These are phyloP conservation scores for Eucalyptus erythrocorys DNA, from an alignment of 345 rosid genomes.

Conservation along the genomic window DNA sequence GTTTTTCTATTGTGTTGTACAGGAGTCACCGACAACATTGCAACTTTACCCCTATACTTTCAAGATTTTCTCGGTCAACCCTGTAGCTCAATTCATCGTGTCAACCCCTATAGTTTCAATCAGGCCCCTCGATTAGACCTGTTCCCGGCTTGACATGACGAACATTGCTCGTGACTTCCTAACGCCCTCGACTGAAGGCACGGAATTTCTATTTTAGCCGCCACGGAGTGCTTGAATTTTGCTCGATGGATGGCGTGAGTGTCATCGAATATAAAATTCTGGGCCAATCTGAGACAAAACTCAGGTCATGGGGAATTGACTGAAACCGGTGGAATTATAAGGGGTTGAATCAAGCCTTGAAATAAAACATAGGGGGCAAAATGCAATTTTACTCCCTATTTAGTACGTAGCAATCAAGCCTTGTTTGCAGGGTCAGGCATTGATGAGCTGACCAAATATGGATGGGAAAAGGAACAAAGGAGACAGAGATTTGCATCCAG, in stretches of 20 bases:
- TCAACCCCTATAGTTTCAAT: not conserved
- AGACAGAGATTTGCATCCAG: not conserved
- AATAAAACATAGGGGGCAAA: not conserved
- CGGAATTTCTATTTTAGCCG: not conserved
- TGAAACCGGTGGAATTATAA: not conserved
- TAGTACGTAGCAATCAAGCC: not conserved
- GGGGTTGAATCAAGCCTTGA: not conserved
- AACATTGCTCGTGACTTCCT: not conserved
- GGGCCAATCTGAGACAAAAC: not conserved
- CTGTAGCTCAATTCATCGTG: not conserved
- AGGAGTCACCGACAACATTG: not conserved
- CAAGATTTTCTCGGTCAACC: not conserved
- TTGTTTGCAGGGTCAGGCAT: not conserved
- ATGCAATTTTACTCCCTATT: not conserved
- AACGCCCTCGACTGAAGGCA: fast-evolving
- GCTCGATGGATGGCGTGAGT: not conserved
- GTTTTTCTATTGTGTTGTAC: not conserved
- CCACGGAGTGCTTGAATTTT: not conserved
- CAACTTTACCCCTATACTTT: not conserved
- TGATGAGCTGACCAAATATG: not conserved
- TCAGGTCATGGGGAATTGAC: not conserved
- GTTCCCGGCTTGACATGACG: not conserved
- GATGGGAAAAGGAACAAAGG: not conserved
- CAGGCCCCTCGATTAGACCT: not conserved
- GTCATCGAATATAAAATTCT: not conserved